A percentile compares a stretch with the other conserved stretches of the same genome.
These are phyloP conservation scores for Canna indica DNA, from an alignment of 176 grass and related monocot species.

Conservation along the genomic window DNA sequence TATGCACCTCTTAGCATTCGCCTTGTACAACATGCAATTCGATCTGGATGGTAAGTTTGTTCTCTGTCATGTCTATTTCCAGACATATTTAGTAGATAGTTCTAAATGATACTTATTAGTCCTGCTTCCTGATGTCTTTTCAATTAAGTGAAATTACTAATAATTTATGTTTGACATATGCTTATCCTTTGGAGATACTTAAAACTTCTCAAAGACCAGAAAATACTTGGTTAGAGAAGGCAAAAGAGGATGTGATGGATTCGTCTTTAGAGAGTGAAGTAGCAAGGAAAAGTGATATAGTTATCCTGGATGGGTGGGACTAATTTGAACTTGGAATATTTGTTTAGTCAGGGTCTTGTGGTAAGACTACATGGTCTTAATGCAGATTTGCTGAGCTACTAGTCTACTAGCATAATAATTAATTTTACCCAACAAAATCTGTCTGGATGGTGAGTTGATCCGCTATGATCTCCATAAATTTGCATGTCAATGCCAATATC, in stretches of 20 bases:
- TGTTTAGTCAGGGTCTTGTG: neutral
- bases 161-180: neutral
- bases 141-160: neutral
- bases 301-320: neutral
- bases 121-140: neutral
- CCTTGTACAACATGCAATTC: slow-evolving; percentile 87
- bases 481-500: neutral
- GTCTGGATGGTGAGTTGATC: neutral
- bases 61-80: slow-evolving; percentile 3
- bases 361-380: neutral
- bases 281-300: neutral
- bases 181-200: neutral
- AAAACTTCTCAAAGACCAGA: neutral
- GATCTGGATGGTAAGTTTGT: slow-evolving; percentile 77
- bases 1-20: slow-evolving; percentile 97
- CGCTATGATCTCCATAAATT: neutral
- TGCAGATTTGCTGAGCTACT: neutral
- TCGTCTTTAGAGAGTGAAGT: neutral
- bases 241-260: neutral
- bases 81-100: neutral
- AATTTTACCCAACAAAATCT: neutral
- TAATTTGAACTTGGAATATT: neutral
- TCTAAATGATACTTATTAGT: neutral
- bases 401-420: neutral
- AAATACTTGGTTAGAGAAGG: neutral